These are phyloP conservation scores for Pyrus betulifolia DNA, from an alignment of 306 rosid genomes.

Conservation along the genomic window DNA sequence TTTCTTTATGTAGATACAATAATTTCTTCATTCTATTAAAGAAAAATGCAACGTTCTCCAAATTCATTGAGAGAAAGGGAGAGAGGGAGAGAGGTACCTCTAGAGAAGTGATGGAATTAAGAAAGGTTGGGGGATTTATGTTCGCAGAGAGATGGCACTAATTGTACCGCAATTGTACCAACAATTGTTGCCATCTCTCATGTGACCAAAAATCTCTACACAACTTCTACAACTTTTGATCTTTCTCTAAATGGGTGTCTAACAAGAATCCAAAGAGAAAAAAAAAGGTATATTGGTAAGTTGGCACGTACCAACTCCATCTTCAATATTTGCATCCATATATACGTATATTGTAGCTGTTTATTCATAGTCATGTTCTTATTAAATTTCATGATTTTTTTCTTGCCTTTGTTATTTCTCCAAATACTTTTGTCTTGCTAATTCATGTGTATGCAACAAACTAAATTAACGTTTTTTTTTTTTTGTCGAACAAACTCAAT, in stretches of 20 bases:
- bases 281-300: background rate
- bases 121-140: background rate
- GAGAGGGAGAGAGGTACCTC: background rate
- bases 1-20: background rate
- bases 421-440: no score
- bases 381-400: background rate
- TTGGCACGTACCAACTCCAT: background rate
- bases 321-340: background rate
- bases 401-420: background rate
- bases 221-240: background rate
- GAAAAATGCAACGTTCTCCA: background rate
- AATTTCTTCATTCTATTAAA: background rate
- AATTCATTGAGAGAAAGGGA: background rate
- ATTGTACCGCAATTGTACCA: background rate
- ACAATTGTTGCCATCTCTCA: background rate
- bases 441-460: no score
- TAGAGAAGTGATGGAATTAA: background rate
- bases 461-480: no score
- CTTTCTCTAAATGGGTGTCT: background rate
- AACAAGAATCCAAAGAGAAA: background rate
- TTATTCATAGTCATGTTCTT: background rate
- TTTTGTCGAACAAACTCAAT: no score
- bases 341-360: no score
- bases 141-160: background rate
- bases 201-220: background rate